Evolutionary conservation across 2,329 filamentous ascomycete species (phyloP).

Genomic region (Colletotrichum lupini): DNA sequence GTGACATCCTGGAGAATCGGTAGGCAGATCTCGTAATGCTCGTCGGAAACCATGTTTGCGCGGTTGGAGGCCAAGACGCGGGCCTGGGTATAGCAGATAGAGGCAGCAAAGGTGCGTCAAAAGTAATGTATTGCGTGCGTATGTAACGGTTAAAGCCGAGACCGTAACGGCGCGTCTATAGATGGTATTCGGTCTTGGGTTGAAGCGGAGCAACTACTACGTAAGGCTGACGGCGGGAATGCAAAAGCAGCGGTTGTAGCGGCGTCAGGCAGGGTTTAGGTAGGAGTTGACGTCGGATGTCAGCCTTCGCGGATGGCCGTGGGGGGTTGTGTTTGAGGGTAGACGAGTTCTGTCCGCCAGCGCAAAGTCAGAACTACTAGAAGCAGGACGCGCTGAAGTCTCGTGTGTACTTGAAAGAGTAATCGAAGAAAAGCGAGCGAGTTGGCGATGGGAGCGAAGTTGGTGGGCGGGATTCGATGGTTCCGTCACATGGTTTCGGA

Average conservation of each 20-base stretch:
- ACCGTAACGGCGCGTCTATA: slow-evolving; percentile 33
- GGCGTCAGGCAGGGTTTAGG: slow-evolving; percentile 2
- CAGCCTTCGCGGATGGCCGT: slow-evolving; percentile 20
- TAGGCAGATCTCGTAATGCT: slow-evolving; percentile 90
- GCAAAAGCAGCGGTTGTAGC: slow-evolving; percentile 6
- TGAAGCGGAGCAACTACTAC: slow-evolving; percentile 32
- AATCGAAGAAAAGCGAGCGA: slow-evolving; percentile 10
- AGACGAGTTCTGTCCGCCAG: neutral
- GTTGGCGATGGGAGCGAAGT: slow-evolving; percentile 28
- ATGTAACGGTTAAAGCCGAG: slow-evolving; percentile 19
- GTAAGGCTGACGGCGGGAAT: slow-evolving; percentile 28
- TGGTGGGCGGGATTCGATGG: slow-evolving; percentile 34
- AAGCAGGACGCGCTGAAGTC: neutral
- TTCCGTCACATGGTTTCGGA: slow-evolving; percentile 37
- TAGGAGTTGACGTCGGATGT: slow-evolving; percentile 25
- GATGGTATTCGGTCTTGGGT: slow-evolving; percentile 22
- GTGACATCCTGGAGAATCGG: slow-evolving; percentile 85
- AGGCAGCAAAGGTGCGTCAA: slow-evolving; percentile 24
- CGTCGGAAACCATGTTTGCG: slow-evolving; percentile 86
- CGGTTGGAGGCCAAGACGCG: slow-evolving; percentile 25
- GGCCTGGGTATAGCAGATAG: slow-evolving; percentile 7
- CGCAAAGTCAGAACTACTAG: slow-evolving; percentile 8
- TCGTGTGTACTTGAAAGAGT: slow-evolving; percentile 3
- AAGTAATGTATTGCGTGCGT: slow-evolving; percentile 32
- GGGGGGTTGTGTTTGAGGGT: neutral